Evolutionary conservation across 306 rosid genomes (phyloP), one percentile per base, ranked within the genome.

Genomic region (Purshia tridentata): DNA sequence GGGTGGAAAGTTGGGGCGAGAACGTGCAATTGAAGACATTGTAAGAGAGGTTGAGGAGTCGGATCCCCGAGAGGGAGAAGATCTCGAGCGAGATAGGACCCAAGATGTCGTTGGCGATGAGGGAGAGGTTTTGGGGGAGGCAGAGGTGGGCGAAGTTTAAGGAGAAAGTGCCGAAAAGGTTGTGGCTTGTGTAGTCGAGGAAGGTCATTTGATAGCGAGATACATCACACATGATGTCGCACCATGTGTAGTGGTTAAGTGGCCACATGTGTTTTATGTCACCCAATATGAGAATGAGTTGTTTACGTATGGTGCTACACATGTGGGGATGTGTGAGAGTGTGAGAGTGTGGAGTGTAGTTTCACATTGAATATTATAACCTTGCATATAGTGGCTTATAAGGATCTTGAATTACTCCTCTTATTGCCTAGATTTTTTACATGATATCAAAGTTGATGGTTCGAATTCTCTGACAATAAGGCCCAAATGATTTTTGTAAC

Each of bases 11-110:
- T 20, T 79, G 62, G 6, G 81, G 7, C 3, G 97, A 96, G 79
- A 93, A 93, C 22, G 96, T 83, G 20, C 78, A 84, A 41, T 89
- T 89, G 78, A 93, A 88, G 71, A 54, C 83, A 67, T 93, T 93
- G 83, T 89, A 90, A 64, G 98, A 93, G 61, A 93, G 86, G 83
- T 93, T 93, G 40, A 93, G 96, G 6, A 23, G 9, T 0, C 85
- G 86, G 55, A 93, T 92, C 0, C 35, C 70, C 7, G 96, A 4
- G 71, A 91, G 61, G 5, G 86, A 52, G 0, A 97, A 86, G 78
- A 93, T 82, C 8, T 79, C 77, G 0, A 85, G 76, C 9, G 98
- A 94, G 1, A 93, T 81, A 22, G 85, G 77, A 0, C 98, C 98
- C 67, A 85, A 83, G 77, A 92, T 70, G 47, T 76, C 66, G 44